Conservation (phyloP, 2,329 filamentous ascomycete genomes). For the Ceratocystis colombiana region DNA sequence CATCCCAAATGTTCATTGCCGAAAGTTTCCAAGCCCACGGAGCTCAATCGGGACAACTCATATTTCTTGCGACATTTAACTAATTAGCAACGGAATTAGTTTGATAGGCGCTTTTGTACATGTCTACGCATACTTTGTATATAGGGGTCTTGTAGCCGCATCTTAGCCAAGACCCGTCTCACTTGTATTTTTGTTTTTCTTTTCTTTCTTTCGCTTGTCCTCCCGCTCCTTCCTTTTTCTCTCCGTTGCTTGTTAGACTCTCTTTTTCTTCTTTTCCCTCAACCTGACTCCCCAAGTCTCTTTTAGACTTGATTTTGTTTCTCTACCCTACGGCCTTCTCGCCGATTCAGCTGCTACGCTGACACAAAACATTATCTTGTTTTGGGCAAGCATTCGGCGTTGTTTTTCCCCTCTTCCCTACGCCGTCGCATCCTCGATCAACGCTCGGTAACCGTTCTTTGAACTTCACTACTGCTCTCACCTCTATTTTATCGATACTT, state of each 20-base stretch:
- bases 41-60: constrained; percentile 16
- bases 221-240: neutral
- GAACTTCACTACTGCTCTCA: neutral
- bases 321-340: neutral
- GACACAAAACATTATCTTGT: neutral
- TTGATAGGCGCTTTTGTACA: neutral
- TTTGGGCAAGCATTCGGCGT: neutral
- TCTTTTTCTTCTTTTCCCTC: constrained; percentile 19
- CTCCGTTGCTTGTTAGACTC: neutral
- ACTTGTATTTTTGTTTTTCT: neutral
- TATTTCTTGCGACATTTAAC: neutral
- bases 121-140: neutral
- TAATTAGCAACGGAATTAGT: neutral
- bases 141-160: neutral
- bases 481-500: neutral
- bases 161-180: neutral
- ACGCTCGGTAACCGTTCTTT: neutral
- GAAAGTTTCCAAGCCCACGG: constrained; percentile 8
- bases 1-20: neutral
- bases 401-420: neutral
- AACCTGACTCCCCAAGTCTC: constrained; percentile 19
- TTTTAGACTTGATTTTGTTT: constrained; percentile 5
- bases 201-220: neutral
- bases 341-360: constrained; percentile 9
- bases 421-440: neutral